Evolutionary conservation across 2,329 filamentous ascomycete species (phyloP), one percentile per base, ranked within the genome.

Genomic region (Beauveria sp.): DNA sequence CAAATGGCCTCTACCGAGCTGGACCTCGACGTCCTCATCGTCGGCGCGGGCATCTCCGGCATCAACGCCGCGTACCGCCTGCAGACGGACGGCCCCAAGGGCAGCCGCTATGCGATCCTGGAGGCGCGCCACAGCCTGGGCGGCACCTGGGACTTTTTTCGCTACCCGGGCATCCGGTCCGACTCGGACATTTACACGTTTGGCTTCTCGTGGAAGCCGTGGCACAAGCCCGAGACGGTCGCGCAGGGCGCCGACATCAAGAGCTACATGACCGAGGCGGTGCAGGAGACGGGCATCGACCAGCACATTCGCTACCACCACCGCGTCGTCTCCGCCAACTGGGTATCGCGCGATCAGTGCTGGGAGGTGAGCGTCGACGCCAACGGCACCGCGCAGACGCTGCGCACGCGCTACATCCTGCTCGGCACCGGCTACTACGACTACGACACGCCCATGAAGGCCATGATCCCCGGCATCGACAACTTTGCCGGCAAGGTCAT

Each of bases 101-200:
- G 79, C 46, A 81, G 72, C 3, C 47, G 57, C 9, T 92, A 89
- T 69, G 79, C 82, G n/a, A 83, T 93, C 34, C 79, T 92, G n/a
- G 90, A 93, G 71, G 80, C 79, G 2, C 84, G 90, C 37, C 76
- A 80, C 55, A 75, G 78, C 40, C 77, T 92, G 7, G 90, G 90
- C 1, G 90, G 90, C 1, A 93, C 90, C 0, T 92, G 90, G 90
- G 85, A 88, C 67, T 75, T 92, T 2, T 93, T 91, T 76, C 83
- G 80, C 43, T 93, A 91, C 66, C 89, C 88, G 0, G 87, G 90
- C 9, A 87, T 90, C 64, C 77, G 84, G 51, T 85, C 84, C 3
- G 83, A 87, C 64, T 84, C 83, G 0, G 84, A 87, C 66, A 74
- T 87, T 10, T 80, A 79, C 65, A 86, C 83, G 0, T 86, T 85